These are phyloP conservation scores for Calonectria fujianensis DNA, from an alignment of 2,329 filamentous ascomycete species.

Conservation along the genomic window DNA sequence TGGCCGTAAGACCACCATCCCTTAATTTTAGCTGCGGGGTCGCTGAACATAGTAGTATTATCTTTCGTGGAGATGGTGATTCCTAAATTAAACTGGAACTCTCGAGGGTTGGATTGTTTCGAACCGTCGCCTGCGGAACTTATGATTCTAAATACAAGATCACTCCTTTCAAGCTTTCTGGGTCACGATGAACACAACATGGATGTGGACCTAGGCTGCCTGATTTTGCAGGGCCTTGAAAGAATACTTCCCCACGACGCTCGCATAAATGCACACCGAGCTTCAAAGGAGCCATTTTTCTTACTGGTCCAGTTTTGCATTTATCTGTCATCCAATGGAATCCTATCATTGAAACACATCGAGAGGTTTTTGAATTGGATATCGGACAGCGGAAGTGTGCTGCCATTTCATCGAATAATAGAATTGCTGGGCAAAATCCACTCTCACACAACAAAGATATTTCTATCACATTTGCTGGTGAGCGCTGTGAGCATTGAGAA, in stretches of 20 bases:
- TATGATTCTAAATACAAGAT: background rate
- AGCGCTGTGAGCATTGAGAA: background rate
- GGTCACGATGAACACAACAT: background rate
- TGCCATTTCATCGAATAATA: background rate
- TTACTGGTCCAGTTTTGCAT: background rate
- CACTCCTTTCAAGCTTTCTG: background rate
- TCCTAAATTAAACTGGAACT: background rate
- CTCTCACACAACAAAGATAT: background rate
- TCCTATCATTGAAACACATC: background rate
- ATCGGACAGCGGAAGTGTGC: background rate
- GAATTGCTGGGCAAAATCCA: background rate
- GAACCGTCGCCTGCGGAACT: background rate
- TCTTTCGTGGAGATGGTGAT: background rate
- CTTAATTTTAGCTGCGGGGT: background rate
- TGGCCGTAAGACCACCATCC: background rate
- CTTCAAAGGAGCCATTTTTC: background rate
- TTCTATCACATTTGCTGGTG: background rate
- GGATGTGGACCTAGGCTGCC: background rate
- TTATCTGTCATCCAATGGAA: background rate
- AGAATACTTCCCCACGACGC: background rate
- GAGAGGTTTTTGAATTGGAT: constrained; percentile 5
- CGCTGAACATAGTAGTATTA: background rate
- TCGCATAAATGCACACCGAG: background rate
- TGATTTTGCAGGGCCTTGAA: background rate
- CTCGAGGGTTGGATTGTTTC: background rate